Evolutionary conservation across 306 rosid genomes (phyloP), one percentile per base, ranked within the genome.

Genomic region (Sesbania bispinosa): DNA sequence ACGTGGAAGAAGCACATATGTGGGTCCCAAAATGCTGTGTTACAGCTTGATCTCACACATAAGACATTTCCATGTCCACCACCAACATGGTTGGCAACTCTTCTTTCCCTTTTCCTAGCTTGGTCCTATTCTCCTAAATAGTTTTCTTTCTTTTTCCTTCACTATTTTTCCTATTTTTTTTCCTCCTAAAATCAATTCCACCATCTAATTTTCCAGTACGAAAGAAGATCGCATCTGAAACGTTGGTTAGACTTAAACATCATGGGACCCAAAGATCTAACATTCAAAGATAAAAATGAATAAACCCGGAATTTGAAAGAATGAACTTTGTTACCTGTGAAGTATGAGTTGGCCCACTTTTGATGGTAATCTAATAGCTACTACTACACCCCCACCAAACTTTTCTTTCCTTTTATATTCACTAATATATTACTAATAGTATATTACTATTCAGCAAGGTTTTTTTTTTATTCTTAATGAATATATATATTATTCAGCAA

Each of bases 221-320:
- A 35, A 9, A 46, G 24, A 48, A 69, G 35, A 30, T 52, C 47
- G 24, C 21, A 82, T 78, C 80, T 35, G 60, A 62, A 54, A 67
- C 77, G 48, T 67, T 52, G 35, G 60, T 66, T 67, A 18, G 14
- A 26, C 75, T 54, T 45, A 67, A 42, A 54, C 79, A 75, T 65
- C 80, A 29, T 27, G 78, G 83, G 80, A 19, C 83, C 83, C 89
- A 47, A 35, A 58, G 68, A 62, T 63, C 67, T 14, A 77, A 69
- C 47, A 51, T 78, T 73, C 69, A 78, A 76, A 43, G 46, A 58
- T 62, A 26, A 23, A 62, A 47, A 58, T 27, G 57, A 38, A 55
- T 32, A 47, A 15, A 59, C 46, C 29, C 9, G 19, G 43, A 70
- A 58, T 67, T 73, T 67, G 29, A 60, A 19, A 6, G 36, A 67